Evolutionary conservation across 2,329 filamentous ascomycete species (phyloP), one percentile per base, ranked within the genome.

Genomic region (Aspergillus caelatus): DNA sequence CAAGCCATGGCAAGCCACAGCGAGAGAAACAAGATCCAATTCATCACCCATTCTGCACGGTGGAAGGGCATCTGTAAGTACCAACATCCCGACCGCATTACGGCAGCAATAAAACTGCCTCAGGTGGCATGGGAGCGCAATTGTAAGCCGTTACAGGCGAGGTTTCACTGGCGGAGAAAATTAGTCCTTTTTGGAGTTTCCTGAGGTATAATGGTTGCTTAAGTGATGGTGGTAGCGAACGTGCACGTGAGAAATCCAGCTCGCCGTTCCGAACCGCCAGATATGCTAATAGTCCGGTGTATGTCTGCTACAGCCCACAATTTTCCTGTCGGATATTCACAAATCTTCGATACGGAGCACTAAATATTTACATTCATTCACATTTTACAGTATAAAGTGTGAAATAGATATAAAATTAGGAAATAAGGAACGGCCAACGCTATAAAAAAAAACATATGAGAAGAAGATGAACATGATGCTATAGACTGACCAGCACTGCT

Each of bases 71-170:
- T 76, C 66, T 71, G 73, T 66, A 66, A 73, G 70, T 71, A 73
- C 71, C 74, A 72, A 72, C 77, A 79, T 78, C 74, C 75, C 75
- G 74, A 75, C 73, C 73, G 75, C 78, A 80, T 80, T 73, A 76
- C 75, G 70, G 68, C 66, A 69, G 68, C 66, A 65, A 70, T 69
- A 67, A 68, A 62, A 62, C 60, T 55, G 68, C 63, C 61, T 63
- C 62, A 63, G 61, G 61, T 62, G 60, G 67, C 71, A 73, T 75
- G 69, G 62, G 68, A 70, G 65, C 65, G 62, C 56, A 58, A 60
- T 64, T 57, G 56, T 63, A 45, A 59, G 50, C 43, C 80, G 78
- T 10, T 62, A 52, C 6, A 46, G 39, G 43, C 12, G 34, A 50
- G 14, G 32, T 56, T 54, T 30, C 78, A 30, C 82, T 78, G 2